Evolutionary conservation across 106 monocot species (phyloP), one percentile per base, ranked within the genome.

Genomic region (Cymbidium sinense): DNA sequence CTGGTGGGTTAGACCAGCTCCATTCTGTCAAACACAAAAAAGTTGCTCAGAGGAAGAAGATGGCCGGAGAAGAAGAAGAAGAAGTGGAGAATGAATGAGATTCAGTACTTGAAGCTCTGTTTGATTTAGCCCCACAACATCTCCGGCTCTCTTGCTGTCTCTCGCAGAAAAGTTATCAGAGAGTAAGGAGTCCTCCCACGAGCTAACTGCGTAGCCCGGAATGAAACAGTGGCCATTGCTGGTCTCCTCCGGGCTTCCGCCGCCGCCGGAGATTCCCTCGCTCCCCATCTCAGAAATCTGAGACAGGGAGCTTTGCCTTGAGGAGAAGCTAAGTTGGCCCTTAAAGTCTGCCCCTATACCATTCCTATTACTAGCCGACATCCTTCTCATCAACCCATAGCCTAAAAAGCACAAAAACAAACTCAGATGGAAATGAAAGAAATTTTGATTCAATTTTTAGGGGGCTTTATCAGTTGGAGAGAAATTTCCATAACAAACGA

Each of bases 241-340:
- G 71, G 78, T 83, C 65, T 77, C 75, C 19, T 77, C 77, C 8
- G 76, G 71, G n/a, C 52, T 15, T 23, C 70, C 74, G 37, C 64
- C 81, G 0, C 85, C 83, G 36, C 87, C 86, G 11, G 89, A 84
- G 86, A 89, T 70, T 23, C 74, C 81, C 33, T 90, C 90, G 31
- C 83, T 88, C 9, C 75, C 91, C 28, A 82, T 79, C 75, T 90
- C 91, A 1, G 95, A 89, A 77, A 95, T 91, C 79, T 88, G 95
- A 3, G 95, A 86, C 84, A 95, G 36, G 11, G 92, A 89, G 23
- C 78, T 80, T 31, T 95, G 95, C 71, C 95, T 74, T 8, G 94
- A 91, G 12, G 87, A 85, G 84, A 91, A 91, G 83, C 83, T 95
- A 6, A 95, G 34, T 72, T 91, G 95, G 20, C 84, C 79, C 76